phyloP scores from a whole-genome alignment of 805 yeast genomes.

The Candida xiaguanensis region DNA sequence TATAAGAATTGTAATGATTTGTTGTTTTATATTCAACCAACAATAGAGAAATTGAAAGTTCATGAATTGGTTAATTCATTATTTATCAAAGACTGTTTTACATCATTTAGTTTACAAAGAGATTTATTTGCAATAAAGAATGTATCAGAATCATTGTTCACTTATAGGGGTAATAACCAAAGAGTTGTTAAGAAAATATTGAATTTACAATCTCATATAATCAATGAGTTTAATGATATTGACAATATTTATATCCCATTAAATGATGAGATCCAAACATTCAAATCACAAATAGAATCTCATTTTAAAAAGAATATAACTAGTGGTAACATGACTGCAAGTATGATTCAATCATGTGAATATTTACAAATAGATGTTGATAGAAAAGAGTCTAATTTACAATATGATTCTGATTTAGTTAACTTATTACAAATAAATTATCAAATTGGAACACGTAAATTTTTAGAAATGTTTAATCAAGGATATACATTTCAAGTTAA shows the following conservation, averaged over 20 bases:
- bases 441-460: slow-evolving; percentile 21
- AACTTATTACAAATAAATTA: slow-evolving; percentile 25
- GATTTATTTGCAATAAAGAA: slow-evolving; percentile 33
- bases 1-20: slow-evolving; percentile 19
- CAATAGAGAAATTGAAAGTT: slow-evolving; percentile 12
- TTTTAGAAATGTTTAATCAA: slow-evolving; percentile 23
- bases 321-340: slow-evolving; percentile 6
- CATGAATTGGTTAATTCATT: slow-evolving; percentile 25
- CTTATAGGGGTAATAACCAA: slow-evolving; percentile 9
- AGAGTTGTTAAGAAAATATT: slow-evolving; percentile 15
- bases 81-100: slow-evolving; percentile 24
- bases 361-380: slow-evolving; percentile 7
- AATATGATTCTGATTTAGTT: slow-evolving; percentile 21
- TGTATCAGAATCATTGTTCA: slow-evolving; percentile 20
- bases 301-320: slow-evolving; percentile 12
- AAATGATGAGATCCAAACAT: slow-evolving; percentile 18
- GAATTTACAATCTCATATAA: slow-evolving; percentile 26
- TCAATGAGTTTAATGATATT: slow-evolving; percentile 36
- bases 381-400: neutral
- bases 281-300: slow-evolving; percentile 15
- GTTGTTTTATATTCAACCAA: slow-evolving; percentile 18
- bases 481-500: slow-evolving; percentile 27
- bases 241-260: slow-evolving; percentile 35
- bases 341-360: slow-evolving; percentile 11
- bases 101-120: slow-evolving; percentile 20